phyloP scores from a whole-genome alignment of 306 rosid species.

The Fragaria ananassa region DNA sequence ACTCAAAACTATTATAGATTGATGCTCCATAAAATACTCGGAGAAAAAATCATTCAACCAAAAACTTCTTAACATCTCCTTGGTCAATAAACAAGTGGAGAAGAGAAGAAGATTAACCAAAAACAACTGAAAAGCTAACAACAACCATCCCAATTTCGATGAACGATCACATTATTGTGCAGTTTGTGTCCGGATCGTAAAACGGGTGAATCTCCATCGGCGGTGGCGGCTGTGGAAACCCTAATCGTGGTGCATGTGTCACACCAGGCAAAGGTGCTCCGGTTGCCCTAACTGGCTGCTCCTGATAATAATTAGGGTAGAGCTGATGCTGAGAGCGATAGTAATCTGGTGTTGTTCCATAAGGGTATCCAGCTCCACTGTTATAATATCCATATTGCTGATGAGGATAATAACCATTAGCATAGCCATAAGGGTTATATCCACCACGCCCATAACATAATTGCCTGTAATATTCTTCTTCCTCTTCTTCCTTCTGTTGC shows the following conservation, averaged over 20 bases:
- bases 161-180: constrained; percentile 11
- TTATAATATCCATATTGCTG: background rate
- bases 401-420: constrained; percentile 1
- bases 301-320: background rate
- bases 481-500: background rate
- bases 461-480: background rate
- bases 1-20: background rate
- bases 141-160: background rate
- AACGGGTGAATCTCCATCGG: background rate
- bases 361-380: background rate
- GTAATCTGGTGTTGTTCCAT: background rate
- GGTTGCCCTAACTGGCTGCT: background rate
- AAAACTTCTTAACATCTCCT: background rate
- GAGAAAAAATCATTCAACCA: background rate
- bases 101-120: background rate
- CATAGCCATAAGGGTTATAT: background rate
- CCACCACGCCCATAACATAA: background rate
- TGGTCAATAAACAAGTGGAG: background rate
- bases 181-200: background rate
- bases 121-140: background rate
- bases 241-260: background rate
- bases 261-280: background rate
- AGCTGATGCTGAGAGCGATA: background rate
- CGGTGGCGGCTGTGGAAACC: constrained; percentile 21
- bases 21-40: constrained; percentile 8